Evolutionary conservation across 2,329 filamentous ascomycete species (phyloP), one percentile per base, ranked within the genome.

Genomic region (Neopestalotiopsis rosae): DNA sequence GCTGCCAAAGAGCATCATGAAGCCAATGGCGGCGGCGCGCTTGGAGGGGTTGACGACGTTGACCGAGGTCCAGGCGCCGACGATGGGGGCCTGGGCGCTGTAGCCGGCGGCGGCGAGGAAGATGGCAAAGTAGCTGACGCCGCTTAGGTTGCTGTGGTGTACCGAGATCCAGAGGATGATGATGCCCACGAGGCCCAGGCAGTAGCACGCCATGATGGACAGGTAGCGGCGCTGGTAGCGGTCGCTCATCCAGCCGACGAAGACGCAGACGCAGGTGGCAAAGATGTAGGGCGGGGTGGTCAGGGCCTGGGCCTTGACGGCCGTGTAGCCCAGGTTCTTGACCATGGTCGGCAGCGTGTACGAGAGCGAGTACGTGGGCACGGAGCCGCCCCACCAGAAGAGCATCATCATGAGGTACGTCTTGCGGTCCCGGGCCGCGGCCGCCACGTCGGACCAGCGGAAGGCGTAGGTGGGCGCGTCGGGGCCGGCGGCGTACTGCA

Each of bases 221-320:
- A 20, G 5, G 42, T 59, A 71, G 52, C 73, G 73, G 32, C 68
- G 74, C 79, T 83, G 69, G 68, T 83, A 77, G 1, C 80, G 79
- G 2, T 84, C 86, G 3, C 84, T 86, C 63, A 79, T 84, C 81
- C 82, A 86, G 1, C 40, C 63, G 24, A 65, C 45, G n/a, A 56
- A 17, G 32, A 49, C 28, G 24, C 38, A 34, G 40, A 49, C 30
- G 45, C 30, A 65, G 3, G 79, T 81, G 0, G 83, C 82, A 49
- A 82, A 74, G 3, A 65, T 32, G 42, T 65, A 65, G 1, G 85
- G 85, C 0, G 85, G 85, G 56, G 81, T 81, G 3, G 83, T 85
- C 5, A 87, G 80, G 1, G 83, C 80, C 5, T 86, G 79, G 1
- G 84, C 84, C 24, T 83, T 79, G 1, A 81, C 85, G 1, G 72